Conservation (phyloP, 768 basidiomycete genomes). For the Psilocybe cubensis region DNA sequence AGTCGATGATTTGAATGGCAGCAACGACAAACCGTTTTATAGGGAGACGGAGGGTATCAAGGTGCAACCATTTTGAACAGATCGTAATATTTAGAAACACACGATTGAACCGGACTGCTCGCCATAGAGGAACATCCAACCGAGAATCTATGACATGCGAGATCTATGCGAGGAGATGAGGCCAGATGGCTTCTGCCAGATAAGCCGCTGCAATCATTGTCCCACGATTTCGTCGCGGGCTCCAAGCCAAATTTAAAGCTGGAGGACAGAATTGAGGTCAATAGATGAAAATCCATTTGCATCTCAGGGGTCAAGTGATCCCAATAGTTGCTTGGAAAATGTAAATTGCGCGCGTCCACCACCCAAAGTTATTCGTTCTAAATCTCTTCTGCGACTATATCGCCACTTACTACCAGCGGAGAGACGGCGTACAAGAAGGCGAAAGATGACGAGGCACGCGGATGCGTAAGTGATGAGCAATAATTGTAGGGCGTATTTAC, state of each 20-base stretch:
- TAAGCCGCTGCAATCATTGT: conserved; percentile 34
- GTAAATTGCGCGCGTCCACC: not conserved
- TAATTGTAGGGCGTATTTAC: conserved; percentile 5
- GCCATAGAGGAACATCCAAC: conserved; percentile 37
- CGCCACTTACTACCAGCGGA: too few species aligned
- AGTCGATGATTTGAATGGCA: conserved; percentile 11
- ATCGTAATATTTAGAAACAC: conserved; percentile 32
- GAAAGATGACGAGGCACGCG: conserved; percentile 17
- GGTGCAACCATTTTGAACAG: conserved; percentile 39
- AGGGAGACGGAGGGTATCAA: conserved; percentile 23
- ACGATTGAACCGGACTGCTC: conserved; percentile 50
- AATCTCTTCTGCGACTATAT: conserved; percentile 4
- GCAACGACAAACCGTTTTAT: conserved; percentile 14
- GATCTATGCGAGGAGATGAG: conserved; percentile 37
- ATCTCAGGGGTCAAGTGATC: conserved; percentile 14
- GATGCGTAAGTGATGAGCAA: not conserved
- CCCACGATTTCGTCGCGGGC: conserved; percentile 51
- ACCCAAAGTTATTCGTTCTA: not conserved
- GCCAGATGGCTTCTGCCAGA: conserved; percentile 33
- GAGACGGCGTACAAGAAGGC: conserved; percentile 10
- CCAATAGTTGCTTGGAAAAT: not conserved
- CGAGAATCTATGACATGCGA: conserved; percentile 45
- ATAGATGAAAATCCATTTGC: conserved; percentile 1
- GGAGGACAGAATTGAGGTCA: conserved; percentile 3
- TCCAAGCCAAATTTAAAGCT: conserved; percentile 13